Base-by-base conservation (phyloP, 148 eudicot species). In the Spergularia marina region DNA sequence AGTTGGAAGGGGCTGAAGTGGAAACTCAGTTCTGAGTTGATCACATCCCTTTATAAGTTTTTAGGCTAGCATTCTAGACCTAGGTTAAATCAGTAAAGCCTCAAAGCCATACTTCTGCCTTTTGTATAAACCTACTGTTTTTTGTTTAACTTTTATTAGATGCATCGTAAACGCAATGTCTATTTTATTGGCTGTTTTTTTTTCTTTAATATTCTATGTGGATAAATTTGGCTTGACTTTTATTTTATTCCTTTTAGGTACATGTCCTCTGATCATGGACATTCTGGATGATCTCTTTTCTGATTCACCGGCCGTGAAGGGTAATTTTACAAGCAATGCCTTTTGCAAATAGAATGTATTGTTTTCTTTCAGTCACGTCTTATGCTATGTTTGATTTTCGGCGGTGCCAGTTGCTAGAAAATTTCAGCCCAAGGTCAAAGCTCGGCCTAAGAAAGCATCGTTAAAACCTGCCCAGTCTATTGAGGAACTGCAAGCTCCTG, bases 341-440 rank as follows among this genome's bases (percentile, higher is more conserved):
- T 34, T 70, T 21, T 55, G 13, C 18, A 17, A 20, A 25, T 2
- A 58, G 30, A 25, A 11, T 21, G 59, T 53, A 53, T 70, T 69
- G 3, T 54, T 36, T 72, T 73, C 25, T 66, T 44, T 54, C 34
- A 25, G 57, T 23, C 57, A 2, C 61, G 52, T 62, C 13, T 1
- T 56, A 44, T 73, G 70, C 17, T 61, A 6, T 61, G 21, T 49
- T 52, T 76, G 39, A 2, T 72, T 18, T 76, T 72, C 66, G 63
- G 81, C 88, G 87, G 91, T 73, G 77, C 75, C 82, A 75, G 76
- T 81, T 76, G 79, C 76, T 53, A 77, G 77, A 70, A 91, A 82
- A 76, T 91, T 91, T 79, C 82, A 81, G 74, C 97, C 94, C 0
- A 91, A 88, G 82, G 78, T 77, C 53, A 92, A 90, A 72, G 79